phyloP scores from a whole-genome alignment of 2,329 filamentous ascomycete genomes.

The Chaetomium olivaceum region DNA sequence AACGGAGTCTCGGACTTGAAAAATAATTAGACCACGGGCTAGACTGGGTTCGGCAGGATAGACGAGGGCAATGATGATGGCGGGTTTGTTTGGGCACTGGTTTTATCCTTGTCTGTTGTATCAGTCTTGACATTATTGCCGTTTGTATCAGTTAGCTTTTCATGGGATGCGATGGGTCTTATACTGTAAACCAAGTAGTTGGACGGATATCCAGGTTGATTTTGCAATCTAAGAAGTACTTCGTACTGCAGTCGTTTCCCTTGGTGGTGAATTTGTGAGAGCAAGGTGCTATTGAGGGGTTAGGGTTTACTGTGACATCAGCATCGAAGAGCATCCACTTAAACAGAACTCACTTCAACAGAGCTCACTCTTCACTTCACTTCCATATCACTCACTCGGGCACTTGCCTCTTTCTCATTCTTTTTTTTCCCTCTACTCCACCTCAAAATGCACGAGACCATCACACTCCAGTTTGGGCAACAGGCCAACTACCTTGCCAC shows the following conservation, averaged over 20 bases:
- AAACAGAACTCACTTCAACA: background rate
- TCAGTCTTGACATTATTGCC: background rate
- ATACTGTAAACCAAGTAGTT: constrained; percentile 1
- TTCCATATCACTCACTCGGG: constrained; percentile 1
- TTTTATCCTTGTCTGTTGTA: background rate
- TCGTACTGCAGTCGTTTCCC: background rate
- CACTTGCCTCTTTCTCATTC: background rate
- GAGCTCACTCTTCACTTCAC: constrained; percentile 11
- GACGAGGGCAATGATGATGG: constrained; percentile 23
- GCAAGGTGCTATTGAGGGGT: constrained; percentile 7
- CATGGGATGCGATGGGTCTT: too few relatives aligned
- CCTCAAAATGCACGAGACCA: constrained; percentile 79
- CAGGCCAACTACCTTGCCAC: constrained; percentile 90
- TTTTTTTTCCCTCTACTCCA: background rate
- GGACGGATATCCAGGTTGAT: background rate
- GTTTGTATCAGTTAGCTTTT: background rate
- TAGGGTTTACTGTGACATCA: constrained; percentile 7
- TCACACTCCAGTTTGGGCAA: constrained; percentile 91
- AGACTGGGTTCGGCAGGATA: constrained; percentile 28
- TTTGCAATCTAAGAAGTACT: background rate
- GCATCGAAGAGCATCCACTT: background rate
- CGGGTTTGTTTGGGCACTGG: constrained; percentile 11
- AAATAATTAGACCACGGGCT: constrained; percentile 28
- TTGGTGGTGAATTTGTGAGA: background rate
- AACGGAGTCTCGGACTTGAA: constrained; percentile 28